Conservation (phyloP, 192 early-diverging fungal genomes). For the Entomortierella lignicola region DNA sequence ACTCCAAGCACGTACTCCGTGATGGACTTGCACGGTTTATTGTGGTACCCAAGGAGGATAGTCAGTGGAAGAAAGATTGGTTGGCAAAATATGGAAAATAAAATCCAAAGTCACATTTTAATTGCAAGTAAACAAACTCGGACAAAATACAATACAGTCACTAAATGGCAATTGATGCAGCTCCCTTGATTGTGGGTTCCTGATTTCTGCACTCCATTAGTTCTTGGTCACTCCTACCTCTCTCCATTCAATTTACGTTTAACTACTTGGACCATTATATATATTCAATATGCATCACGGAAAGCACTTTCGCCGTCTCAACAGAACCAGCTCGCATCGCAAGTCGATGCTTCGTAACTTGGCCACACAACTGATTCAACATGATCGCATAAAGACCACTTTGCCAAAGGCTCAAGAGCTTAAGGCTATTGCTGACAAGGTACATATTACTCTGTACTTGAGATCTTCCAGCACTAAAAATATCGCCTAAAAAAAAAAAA, state of each 20-base stretch:
- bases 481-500: too few species aligned
- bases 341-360: constrained; percentile 86
- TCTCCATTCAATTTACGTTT: neutral
- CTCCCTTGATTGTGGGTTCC: too few species aligned
- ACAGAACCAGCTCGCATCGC: constrained; percentile 74
- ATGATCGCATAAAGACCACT: constrained; percentile 95
- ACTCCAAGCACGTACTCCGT: constrained; percentile 76
- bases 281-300: constrained; percentile 67
- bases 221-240: neutral
- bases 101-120: neutral
- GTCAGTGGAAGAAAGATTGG: constrained; percentile 55
- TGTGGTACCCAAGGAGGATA: constrained; percentile 75
- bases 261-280: neutral
- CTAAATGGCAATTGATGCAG: neutral
- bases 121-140: neutral
- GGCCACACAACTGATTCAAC: constrained; percentile 83
- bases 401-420: constrained; percentile 92
- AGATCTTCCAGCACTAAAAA: too few species aligned
- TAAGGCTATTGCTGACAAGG: constrained; percentile 86
- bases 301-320: constrained; percentile 69
- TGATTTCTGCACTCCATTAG: neutral
- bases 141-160: neutral
- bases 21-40: constrained; percentile 91
- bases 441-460: too few species aligned
- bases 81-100: constrained; percentile 53